phyloP scores from a whole-genome alignment of 345 rosid species.

The Hypericum perforatum region DNA sequence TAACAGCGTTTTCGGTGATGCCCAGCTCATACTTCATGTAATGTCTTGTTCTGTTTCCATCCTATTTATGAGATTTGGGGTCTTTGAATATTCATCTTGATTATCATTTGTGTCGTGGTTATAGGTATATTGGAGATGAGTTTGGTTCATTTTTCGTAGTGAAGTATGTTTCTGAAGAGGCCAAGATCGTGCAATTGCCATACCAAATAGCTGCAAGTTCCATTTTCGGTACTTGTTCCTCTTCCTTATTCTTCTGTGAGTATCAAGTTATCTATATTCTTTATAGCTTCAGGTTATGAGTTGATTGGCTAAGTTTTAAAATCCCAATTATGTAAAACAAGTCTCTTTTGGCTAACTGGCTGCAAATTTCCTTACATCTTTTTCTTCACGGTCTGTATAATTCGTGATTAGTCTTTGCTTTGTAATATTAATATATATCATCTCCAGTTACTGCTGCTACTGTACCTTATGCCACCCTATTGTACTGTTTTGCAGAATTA shows the following conservation, averaged over 20 bases:
- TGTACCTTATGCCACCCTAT: slow-evolving; percentile 6
- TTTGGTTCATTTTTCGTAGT: slow-evolving; percentile 20
- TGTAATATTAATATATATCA: background rate
- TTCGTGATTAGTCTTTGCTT: background rate
- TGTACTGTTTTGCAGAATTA: slow-evolving; percentile 24
- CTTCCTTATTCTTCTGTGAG: background rate
- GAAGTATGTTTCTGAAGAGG: slow-evolving; percentile 13
- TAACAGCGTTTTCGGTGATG: slow-evolving; percentile 23
- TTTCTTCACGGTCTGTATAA: too few relatives aligned
- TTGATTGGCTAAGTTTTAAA: background rate
- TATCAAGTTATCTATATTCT: background rate
- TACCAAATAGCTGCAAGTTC: slow-evolving; percentile 15
- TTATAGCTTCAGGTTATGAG: background rate
- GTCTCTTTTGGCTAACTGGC: too few relatives aligned
- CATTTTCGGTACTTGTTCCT: slow-evolving; percentile 15
- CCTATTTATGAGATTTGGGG: background rate
- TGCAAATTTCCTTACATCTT: too few relatives aligned
- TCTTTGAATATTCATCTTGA: background rate
- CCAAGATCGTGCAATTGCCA: slow-evolving; percentile 11
- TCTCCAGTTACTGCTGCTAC: slow-evolving; percentile 9
- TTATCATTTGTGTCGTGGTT: background rate
- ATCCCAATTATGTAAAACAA: too few relatives aligned
- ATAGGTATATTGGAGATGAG: slow-evolving; percentile 24
- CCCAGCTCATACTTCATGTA: slow-evolving; percentile 20
- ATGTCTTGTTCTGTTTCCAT: background rate